A percentile compares a stretch with the other conserved stretches of the same genome.
Evolutionary conservation across 192 early-diverging fungal genomes (phyloP).

Genomic region (Coemansia sp.): DNA sequence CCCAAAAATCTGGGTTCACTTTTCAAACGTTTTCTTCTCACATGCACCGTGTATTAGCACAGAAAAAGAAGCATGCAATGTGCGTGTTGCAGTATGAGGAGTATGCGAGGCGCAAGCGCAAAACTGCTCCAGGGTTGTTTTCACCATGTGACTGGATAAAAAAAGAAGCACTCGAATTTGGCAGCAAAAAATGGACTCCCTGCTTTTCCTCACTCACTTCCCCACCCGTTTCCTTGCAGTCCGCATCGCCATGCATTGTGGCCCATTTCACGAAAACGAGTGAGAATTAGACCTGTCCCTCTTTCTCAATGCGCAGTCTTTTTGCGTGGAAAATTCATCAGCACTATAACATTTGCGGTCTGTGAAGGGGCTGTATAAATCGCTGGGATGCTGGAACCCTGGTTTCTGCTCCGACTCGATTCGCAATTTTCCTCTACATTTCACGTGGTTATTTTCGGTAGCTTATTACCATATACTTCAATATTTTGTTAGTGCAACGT

Average conservation of each 20-base stretch:
- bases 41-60: neutral
- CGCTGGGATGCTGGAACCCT: too few species aligned
- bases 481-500: neutral
- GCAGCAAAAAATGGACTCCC: neutral
- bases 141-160: neutral
- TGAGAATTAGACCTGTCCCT: neutral
- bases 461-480: neutral
- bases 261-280: conserved; percentile 2
- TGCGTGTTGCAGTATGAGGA: neutral
- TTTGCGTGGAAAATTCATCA: neutral
- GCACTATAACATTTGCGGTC: neutral
- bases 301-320: neutral
- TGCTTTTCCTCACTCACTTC: neutral
- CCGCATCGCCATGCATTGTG: neutral
- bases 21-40: neutral
- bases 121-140: neutral
- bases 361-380: neutral
- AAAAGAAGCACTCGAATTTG: neutral
- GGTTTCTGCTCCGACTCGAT: too few species aligned
- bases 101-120: neutral
- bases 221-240: conserved; percentile 10
- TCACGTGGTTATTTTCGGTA: neutral
- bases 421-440: too few species aligned
- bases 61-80: neutral
- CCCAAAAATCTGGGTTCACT: too few species aligned